A percentile compares a stretch with the other conserved stretches of the same genome.
Conservation (phyloP, 371 early-diverging fungal species). For the Synchytrium microbalum region DNA sequence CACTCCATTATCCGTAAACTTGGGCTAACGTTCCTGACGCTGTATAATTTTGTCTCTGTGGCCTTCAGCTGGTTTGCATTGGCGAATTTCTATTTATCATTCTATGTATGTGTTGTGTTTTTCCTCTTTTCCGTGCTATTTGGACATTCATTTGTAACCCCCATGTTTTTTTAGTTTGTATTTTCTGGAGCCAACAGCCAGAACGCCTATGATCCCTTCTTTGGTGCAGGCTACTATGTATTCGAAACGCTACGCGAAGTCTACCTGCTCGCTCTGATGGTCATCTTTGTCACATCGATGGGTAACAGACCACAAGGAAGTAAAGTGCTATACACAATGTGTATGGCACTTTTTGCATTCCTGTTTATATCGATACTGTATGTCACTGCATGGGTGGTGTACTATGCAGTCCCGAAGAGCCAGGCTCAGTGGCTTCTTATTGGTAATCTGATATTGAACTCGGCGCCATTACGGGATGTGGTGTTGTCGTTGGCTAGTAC, state of each 20-base stretch:
- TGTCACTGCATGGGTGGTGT: constrained; percentile 40
- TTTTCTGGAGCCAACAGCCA: background rate
- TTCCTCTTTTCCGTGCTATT: background rate
- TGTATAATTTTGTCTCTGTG: constrained; percentile 37
- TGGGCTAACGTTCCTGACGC: constrained; percentile 27
- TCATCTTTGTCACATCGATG: constrained; percentile 73
- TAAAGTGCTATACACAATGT: constrained; percentile 53
- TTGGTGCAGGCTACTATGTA: constrained; percentile 16
- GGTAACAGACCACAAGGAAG: constrained; percentile 87
- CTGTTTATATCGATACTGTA: constrained; percentile 69
- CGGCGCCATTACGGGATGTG: constrained; percentile 64
- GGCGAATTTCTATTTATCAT: constrained; percentile 35
- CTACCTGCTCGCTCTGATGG: constrained; percentile 28
- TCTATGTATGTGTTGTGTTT: background rate
- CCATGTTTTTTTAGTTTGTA: background rate
- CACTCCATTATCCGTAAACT: constrained; percentile 27
- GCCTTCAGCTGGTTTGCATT: constrained; percentile 35
- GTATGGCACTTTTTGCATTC: constrained; percentile 60
- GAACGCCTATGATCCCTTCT: background rate
- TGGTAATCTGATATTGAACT: constrained; percentile 10
- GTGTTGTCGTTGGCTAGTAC: constrained; percentile 70
- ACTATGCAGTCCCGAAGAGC: constrained; percentile 41
- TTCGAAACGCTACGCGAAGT: constrained; percentile 47
- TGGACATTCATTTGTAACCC: background rate
- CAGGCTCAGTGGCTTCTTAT: constrained; percentile 17